Conservation (phyloP, 1,284 basidiomycete genomes). For the Ceratorhiza oryzae-sativae region DNA sequence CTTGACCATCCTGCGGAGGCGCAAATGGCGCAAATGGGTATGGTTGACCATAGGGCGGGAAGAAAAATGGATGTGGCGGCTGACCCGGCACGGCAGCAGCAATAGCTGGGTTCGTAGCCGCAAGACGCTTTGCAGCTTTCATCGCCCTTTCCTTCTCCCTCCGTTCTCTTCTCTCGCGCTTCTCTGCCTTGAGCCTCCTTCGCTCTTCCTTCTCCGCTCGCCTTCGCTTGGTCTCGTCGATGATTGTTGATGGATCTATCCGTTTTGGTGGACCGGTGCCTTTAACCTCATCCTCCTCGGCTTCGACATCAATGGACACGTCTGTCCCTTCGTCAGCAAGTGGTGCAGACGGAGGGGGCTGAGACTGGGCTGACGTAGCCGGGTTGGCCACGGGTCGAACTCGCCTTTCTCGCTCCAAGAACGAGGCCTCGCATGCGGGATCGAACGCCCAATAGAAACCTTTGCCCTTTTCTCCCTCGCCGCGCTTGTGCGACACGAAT, state of each 20-base stretch:
- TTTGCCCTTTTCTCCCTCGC: slow-evolving; percentile 81
- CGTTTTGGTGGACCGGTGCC: slow-evolving; percentile 27
- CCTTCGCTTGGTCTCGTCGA: slow-evolving; percentile 23
- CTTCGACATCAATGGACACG: slow-evolving; percentile 31
- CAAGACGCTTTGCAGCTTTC: slow-evolving; percentile 31
- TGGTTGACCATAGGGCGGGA: slow-evolving; percentile 25
- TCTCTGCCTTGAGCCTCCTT: slow-evolving; percentile 31
- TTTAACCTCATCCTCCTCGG: slow-evolving; percentile 29
- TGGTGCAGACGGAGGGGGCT: neutral
- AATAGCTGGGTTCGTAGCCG: slow-evolving; percentile 3
- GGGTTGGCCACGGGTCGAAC: slow-evolving; percentile 15
- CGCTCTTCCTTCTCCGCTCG: slow-evolving; percentile 35
- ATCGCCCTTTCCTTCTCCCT: slow-evolving; percentile 26
- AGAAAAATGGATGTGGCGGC: slow-evolving; percentile 22
- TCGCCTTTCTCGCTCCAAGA: slow-evolving; percentile 66
- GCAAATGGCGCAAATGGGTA: slow-evolving; percentile 14
- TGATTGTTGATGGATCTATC: slow-evolving; percentile 17
- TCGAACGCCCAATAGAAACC: slow-evolving; percentile 91
- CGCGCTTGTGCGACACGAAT: slow-evolving; percentile 85
- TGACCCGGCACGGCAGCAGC: slow-evolving; percentile 18
- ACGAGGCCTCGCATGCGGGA: slow-evolving; percentile 68
- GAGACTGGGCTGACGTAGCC: slow-evolving; percentile 23
- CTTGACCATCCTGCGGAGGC: neutral
- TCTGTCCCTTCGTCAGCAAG: slow-evolving; percentile 21
- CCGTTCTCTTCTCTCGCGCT: slow-evolving; percentile 19